Conservation (phyloP, 495 filamentous ascomycete species). For the Aspergillus ellipticus region DNA sequence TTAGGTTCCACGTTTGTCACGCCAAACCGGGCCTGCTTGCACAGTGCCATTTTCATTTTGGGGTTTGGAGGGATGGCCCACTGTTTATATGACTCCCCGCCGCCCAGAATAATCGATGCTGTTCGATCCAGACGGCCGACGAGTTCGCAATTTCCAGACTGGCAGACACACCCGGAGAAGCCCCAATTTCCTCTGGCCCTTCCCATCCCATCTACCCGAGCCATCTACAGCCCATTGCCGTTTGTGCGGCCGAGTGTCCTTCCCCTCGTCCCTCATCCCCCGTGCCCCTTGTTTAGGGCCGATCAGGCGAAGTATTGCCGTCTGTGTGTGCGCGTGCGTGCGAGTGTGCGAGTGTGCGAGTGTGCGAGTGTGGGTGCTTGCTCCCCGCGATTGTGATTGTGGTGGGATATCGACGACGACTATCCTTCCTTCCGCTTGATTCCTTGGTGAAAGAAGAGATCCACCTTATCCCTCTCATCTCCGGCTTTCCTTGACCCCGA, state of each 20-base stretch:
- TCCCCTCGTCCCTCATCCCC: too few species aligned
- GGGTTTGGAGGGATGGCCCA: constrained; percentile 32
- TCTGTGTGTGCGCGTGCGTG: neutral
- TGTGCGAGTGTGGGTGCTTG: neutral
- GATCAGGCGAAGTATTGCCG: neutral
- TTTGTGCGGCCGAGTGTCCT: neutral
- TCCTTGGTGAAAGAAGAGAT: neutral
- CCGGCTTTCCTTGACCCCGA: neutral
- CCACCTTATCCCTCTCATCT: neutral
- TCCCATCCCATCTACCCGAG: constrained; percentile 1
- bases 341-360: too few species aligned
- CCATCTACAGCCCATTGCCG: neutral
- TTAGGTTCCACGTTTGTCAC: constrained; percentile 40
- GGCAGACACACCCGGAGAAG: neutral
- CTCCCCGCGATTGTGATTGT: neutral
- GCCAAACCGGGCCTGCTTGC: constrained; percentile 25
- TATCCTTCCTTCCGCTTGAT: neutral
- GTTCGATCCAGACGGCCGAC: constrained; percentile 21
- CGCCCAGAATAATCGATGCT: constrained; percentile 30
- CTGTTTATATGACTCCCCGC: constrained; percentile 44
- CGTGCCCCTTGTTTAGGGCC: neutral
- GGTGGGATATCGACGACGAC: neutral
- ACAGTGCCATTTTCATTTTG: constrained; percentile 26
- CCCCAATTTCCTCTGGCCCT: neutral
- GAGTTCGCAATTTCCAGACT: constrained; percentile 7